Conservation (phyloP, 768 basidiomycete genomes). For the Pulveroboletus sp. region DNA sequence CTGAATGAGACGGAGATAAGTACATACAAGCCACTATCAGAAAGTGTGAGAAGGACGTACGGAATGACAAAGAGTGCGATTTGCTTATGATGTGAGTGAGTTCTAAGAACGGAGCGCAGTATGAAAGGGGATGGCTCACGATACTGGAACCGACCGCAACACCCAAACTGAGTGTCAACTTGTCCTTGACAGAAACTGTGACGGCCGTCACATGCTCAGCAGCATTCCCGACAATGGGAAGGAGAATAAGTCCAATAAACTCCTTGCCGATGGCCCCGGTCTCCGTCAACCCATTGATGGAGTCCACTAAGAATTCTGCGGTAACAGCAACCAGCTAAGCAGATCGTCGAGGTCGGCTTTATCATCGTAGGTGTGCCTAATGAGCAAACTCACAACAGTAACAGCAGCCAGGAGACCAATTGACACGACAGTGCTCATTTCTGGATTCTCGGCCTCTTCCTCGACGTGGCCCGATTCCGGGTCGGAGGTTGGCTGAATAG, state of each 20-base stretch:
- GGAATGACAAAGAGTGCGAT: conserved; percentile 69
- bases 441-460: conserved; percentile 41
- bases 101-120: not conserved
- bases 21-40: not conserved
- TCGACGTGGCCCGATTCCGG: conserved; percentile 6
- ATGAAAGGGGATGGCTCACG: conserved; percentile 39
- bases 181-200: conserved; percentile 86
- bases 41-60: conserved; percentile 29
- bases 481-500: conserved; percentile 1
- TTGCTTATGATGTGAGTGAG: conserved; percentile 48
- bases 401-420: conserved; percentile 52
- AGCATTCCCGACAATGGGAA: conserved; percentile 91
- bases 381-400: conserved; percentile 51
- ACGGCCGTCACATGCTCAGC: conserved; percentile 93
- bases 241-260: conserved; percentile 83
- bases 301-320: conserved; percentile 71
- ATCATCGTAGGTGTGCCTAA: not conserved
- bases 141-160: conserved; percentile 89
- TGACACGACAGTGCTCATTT: conserved; percentile 55
- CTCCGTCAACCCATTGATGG: conserved; percentile 71
- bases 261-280: conserved; percentile 61
- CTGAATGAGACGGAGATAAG: conserved; percentile 32
- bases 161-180: conserved; percentile 81
- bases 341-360: not conserved
- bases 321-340: conserved; percentile 52